A percentile compares a stretch with the other conserved stretches of the same genome.
phyloP scores from a whole-genome alignment of 495 filamentous ascomycete genomes.

The Penicillium chermesinum region DNA sequence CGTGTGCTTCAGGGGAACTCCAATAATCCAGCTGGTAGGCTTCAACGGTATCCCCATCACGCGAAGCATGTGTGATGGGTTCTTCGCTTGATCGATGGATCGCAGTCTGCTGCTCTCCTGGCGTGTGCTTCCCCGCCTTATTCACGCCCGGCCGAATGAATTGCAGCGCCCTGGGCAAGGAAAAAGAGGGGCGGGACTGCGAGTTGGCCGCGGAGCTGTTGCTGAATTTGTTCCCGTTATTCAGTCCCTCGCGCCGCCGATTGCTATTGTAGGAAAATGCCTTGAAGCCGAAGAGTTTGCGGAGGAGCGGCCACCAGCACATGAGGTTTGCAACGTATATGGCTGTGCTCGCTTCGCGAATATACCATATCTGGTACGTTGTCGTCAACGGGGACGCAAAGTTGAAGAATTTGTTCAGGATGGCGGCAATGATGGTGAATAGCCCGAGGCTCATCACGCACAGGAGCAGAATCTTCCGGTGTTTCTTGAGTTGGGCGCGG shows the following conservation, averaged over 20 bases:
- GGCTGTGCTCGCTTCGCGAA: slow-evolving; percentile 58
- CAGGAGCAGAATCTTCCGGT: slow-evolving; percentile 49
- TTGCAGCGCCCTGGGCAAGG: slow-evolving; percentile 11
- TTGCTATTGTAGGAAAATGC: slow-evolving; percentile 30
- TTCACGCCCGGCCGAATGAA: slow-evolving; percentile 9
- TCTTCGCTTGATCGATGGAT: slow-evolving; percentile 18
- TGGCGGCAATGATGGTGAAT: slow-evolving; percentile 58
- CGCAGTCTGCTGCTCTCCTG: background rate
- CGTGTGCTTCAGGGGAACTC: background rate
- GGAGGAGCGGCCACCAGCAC: slow-evolving; percentile 55
- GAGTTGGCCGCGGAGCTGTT: slow-evolving; percentile 7
- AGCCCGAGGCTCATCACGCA: slow-evolving; percentile 50
- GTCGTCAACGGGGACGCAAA: slow-evolving; percentile 50
- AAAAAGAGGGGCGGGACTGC: slow-evolving; percentile 18
- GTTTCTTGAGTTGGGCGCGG: slow-evolving; percentile 44
- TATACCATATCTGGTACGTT: slow-evolving; percentile 57
- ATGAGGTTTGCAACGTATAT: slow-evolving; percentile 62
- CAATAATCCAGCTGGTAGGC: slow-evolving; percentile 10
- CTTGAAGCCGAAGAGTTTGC: slow-evolving; percentile 44
- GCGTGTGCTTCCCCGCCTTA: slow-evolving; percentile 1
- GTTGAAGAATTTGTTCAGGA: slow-evolving; percentile 63
- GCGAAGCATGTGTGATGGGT: slow-evolving; percentile 15
- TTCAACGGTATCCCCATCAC: slow-evolving; percentile 11
- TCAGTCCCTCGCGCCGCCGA: slow-evolving; percentile 12
- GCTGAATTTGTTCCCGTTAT: slow-evolving; percentile 17